Evolutionary conservation across 2,329 filamentous ascomycete species (phyloP).

Genomic region (Fusarium graminum): DNA sequence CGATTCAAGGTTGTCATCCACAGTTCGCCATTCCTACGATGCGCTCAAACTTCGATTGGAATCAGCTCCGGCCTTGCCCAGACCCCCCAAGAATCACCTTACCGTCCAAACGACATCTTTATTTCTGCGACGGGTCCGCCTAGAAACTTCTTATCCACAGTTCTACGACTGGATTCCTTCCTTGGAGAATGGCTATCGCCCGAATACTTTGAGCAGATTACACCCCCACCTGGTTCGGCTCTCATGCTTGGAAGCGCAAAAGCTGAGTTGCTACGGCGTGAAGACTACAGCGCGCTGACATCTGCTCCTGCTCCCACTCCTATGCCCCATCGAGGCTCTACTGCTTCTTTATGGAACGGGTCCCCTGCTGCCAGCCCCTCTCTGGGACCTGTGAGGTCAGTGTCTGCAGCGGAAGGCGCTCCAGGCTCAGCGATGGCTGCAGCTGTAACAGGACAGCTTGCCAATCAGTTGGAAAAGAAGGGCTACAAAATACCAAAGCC

Average conservation of each 20-base stretch:
- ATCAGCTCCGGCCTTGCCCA: conserved; percentile 88
- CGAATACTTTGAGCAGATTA: conserved; percentile 93
- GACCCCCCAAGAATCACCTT: conserved; percentile 52
- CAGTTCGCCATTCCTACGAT: conserved; percentile 92
- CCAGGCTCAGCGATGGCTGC: conserved; percentile 52
- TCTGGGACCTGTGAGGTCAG: conserved; percentile 32
- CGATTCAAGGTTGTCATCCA: conserved; percentile 87
- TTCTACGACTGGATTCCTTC: conserved; percentile 89
- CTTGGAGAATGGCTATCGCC: conserved; percentile 95
- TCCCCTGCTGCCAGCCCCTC: conserved; percentile 50
- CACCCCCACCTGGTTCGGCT: conserved; percentile 84
- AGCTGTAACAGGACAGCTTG: conserved; percentile 53
- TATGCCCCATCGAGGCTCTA: conserved; percentile 42
- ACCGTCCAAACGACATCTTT: conserved; percentile 53
- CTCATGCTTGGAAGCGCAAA: conserved; percentile 93
- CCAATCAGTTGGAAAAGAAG: conserved; percentile 46
- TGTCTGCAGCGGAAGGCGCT: conserved; percentile 46
- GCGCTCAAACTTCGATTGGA: conserved; percentile 90
- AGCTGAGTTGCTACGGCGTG: conserved; percentile 82
- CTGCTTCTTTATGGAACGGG: conserved; percentile 53
- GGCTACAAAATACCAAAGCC: conserved; percentile 83
- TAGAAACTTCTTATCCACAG: conserved; percentile 64
- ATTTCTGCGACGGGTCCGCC: conserved; percentile 51
- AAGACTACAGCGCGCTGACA: conserved; percentile 71
- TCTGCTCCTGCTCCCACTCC: conserved; percentile 35